A percentile compares a stretch with the other conserved stretches of the same genome.
phyloP scores from a whole-genome alignment of 352 stramenopile species.

The Globisporangium camurandrum region DNA sequence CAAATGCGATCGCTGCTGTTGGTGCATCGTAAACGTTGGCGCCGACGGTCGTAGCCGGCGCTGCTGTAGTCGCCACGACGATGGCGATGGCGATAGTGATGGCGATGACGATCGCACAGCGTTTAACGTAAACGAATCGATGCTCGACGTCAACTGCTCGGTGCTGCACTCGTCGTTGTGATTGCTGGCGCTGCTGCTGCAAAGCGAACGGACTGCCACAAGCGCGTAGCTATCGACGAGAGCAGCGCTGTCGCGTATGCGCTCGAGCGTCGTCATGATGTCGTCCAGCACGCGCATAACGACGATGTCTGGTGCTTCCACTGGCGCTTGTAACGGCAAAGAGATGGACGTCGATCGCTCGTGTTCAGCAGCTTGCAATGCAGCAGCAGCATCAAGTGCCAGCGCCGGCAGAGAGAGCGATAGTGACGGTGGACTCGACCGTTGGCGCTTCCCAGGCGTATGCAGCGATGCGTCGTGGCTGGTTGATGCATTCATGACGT shows the following conservation, averaged over 20 bases:
- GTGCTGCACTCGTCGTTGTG: conserved; percentile 34
- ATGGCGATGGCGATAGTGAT: too few relatives aligned
- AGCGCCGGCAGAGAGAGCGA: background rate
- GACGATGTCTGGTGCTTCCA: background rate
- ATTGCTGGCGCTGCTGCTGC: conserved; percentile 3
- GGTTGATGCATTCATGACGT: conserved; percentile 2
- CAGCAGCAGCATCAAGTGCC: too few relatives aligned
- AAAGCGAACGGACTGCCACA: background rate
- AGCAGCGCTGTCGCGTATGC: background rate
- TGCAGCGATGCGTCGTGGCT: conserved; percentile 21
- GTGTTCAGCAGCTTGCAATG: too few relatives aligned
- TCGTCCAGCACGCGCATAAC: background rate
- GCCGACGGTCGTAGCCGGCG: background rate
- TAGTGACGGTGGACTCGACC: conserved; percentile 34
- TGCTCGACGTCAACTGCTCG: conserved; percentile 43
- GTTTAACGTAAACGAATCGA: conserved; percentile 34
- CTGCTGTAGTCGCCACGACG: conserved; percentile 6
- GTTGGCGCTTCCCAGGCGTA: conserved; percentile 49
- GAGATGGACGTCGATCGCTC: too few relatives aligned
- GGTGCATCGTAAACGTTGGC: conserved; percentile 1
- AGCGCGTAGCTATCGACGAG: too few relatives aligned
- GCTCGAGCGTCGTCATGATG: background rate
- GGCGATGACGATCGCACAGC: background rate
- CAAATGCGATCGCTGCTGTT: background rate
- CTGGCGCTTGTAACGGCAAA: too few relatives aligned